Evolutionary conservation across 305 asterid species (phyloP).

Genomic region (Fraxinus baroniana): DNA sequence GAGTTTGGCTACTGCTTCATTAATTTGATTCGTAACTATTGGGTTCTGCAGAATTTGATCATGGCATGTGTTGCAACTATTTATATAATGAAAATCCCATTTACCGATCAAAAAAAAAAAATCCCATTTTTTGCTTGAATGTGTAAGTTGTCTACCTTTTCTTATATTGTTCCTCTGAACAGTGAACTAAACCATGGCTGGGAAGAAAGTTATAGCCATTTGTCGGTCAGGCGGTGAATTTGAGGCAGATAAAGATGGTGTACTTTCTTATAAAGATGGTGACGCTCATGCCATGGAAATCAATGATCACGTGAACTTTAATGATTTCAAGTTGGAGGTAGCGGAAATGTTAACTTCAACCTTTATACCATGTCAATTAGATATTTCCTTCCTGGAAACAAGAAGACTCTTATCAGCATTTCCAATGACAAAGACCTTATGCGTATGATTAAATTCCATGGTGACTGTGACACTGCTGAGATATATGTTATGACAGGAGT

Average conservation of each 20-base stretch:
- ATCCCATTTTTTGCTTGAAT: not conserved
- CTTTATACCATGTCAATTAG: conserved; percentile 55
- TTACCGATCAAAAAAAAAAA: not conserved
- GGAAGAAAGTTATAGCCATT: conserved; percentile 74
- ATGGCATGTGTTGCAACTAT: conserved; percentile 8
- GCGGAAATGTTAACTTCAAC: conserved; percentile 83
- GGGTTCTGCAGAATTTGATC: conserved; percentile 3
- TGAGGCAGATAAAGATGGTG: conserved; percentile 71
- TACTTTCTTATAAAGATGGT: conserved; percentile 75
- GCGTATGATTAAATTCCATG: conserved; percentile 78
- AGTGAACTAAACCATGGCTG: conserved; percentile 57
- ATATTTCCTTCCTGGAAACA: conserved; percentile 88
- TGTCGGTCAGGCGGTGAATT: conserved; percentile 95
- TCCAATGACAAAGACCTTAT: conserved; percentile 92
- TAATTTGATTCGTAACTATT: not conserved
- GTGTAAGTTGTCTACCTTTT: conserved; percentile 5
- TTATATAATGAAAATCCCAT: not conserved
- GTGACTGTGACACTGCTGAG: conserved; percentile 60
- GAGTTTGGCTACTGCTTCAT: conserved; percentile 12
- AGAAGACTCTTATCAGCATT: conserved; percentile 86
- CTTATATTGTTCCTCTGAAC: conserved; percentile 23
- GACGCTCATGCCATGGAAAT: conserved; percentile 99
- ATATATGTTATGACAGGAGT: conserved; percentile 69
- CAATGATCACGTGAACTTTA: conserved; percentile 66
- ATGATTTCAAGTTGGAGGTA: conserved; percentile 71